These are phyloP conservation scores for Apiospora rasikravindrae DNA, from an alignment of 2,329 filamentous ascomycete species.

Conservation along the genomic window DNA sequence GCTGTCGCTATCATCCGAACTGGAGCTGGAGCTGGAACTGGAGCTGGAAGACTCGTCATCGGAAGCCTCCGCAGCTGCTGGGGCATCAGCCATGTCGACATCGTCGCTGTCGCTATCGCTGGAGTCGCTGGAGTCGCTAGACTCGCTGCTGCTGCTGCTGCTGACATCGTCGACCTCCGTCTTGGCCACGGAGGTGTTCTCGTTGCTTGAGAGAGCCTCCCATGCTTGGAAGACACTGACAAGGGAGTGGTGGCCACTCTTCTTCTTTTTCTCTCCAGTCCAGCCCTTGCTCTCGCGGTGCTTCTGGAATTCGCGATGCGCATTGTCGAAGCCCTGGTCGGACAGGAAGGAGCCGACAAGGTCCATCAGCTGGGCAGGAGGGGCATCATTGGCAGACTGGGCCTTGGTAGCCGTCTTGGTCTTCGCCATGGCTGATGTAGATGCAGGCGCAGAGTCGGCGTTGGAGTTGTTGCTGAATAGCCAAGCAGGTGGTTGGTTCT, in stretches of 20 bases:
- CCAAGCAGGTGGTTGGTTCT: constrained; percentile 36
- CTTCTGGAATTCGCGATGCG: constrained; percentile 66
- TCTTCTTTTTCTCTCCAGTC: constrained; percentile 36
- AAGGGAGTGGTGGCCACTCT: constrained; percentile 45
- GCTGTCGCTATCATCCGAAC: constrained; percentile 39
- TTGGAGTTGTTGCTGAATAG: constrained; percentile 40
- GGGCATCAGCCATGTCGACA: constrained; percentile 54
- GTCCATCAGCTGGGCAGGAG: constrained; percentile 67
- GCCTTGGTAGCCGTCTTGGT: constrained; percentile 34
- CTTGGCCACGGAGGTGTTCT: constrained; percentile 34
- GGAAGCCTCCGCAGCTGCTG: constrained; percentile 29
- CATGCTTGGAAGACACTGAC: constrained; percentile 57
- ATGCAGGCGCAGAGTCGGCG: background rate
- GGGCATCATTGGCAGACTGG: constrained; percentile 38
- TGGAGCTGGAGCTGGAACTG: constrained; percentile 42
- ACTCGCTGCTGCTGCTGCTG: constrained; percentile 36
- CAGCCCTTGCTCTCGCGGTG: constrained; percentile 63
- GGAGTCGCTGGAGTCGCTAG: constrained; percentile 40
- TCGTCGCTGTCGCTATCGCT: constrained; percentile 43
- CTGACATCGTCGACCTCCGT: constrained; percentile 34
- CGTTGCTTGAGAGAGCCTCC: constrained; percentile 47
- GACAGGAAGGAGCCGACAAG: constrained; percentile 71
- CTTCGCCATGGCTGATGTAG: constrained; percentile 21
- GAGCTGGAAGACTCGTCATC: constrained; percentile 34
- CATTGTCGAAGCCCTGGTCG: constrained; percentile 66